Evolutionary conservation across 2,329 filamentous ascomycete species (phyloP), one percentile per base, ranked within the genome.

Genomic region (Diaporthe aspalathi): DNA sequence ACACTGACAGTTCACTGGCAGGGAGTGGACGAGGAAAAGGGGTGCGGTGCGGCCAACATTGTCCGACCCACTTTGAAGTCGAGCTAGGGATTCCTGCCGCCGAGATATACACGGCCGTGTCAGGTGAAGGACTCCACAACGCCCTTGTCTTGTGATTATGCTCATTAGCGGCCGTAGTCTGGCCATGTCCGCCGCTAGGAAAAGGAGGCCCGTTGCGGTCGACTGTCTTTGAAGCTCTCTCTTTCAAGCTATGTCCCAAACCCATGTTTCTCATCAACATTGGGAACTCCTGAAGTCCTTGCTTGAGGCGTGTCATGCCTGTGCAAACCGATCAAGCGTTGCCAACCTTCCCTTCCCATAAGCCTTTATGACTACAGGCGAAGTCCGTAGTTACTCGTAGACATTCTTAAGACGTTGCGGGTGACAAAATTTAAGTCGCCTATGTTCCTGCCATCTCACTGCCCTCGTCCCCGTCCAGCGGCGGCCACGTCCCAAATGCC

Each of bases 401-500:
- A n/a, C n/a, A n/a, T n/a, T n/a, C n/a, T n/a, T n/a, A n/a, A n/a
- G n/a, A 29, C 22, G 29, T 5, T 11, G 38, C 40, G n/a, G 40
- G 32, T 24, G 40, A 14, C 0, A 68, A 14, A n/a, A n/a, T n/a
- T n/a, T n/a, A n/a, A n/a, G n/a, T n/a, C 8, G 32, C 32, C 32
- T 5, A 5, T 56, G 3, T 32, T 24, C 20, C 17, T 29, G 29
- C 16, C 11, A 5, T 20, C 27, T 40, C 52, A 5, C 43, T 40
- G 3, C n/a, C 38, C 24, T 52, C 22, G n/a, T 50, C 22, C 29
- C 68, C 67, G 4, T 73, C 73, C 22, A 78, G 72, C 35, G 76
- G 76, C 7, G 74, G 75, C 78, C 75, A 77, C 7, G 73, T 56
- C 5, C 75, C 74, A 16, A 60, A 66, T 45, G 54, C 70, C 27